Evolutionary conservation across 1,284 basidiomycete species (phyloP).

Genomic region (Calocybe gambosa): DNA sequence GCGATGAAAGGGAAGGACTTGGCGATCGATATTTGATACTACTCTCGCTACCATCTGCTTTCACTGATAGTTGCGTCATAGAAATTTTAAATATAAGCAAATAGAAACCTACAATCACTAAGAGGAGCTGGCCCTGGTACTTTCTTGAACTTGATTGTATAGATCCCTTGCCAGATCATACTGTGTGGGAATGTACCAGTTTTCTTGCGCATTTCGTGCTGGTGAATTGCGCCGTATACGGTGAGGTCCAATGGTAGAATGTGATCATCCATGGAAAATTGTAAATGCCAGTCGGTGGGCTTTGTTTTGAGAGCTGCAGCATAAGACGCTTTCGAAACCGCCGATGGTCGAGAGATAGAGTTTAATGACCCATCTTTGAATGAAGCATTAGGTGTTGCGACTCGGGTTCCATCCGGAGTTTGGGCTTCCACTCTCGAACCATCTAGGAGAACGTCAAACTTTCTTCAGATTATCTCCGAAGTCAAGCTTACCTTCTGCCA

Average conservation of each 20-base stretch:
- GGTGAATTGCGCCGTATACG: slow-evolving; percentile 93
- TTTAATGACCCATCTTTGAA: slow-evolving; percentile 31
- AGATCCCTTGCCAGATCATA: slow-evolving; percentile 84
- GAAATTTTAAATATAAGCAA: background rate
- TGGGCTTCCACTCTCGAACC: slow-evolving; percentile 90
- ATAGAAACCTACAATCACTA: slow-evolving; percentile 45
- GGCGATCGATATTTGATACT: slow-evolving; percentile 52
- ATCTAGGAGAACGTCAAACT: slow-evolving; percentile 39
- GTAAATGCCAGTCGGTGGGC: slow-evolving; percentile 93
- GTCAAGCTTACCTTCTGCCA: slow-evolving; percentile 63
- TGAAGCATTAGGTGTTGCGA: slow-evolving; percentile 76
- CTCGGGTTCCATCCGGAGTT: slow-evolving; percentile 91
- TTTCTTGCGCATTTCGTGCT: slow-evolving; percentile 75
- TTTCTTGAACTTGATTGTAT: slow-evolving; percentile 92
- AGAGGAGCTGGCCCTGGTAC: slow-evolving; percentile 74
- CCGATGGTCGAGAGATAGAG: slow-evolving; percentile 30
- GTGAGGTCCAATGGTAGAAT: slow-evolving; percentile 82
- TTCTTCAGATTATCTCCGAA: background rate
- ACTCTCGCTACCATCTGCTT: slow-evolving; percentile 34
- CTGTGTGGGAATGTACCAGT: slow-evolving; percentile 53
- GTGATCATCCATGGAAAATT: slow-evolving; percentile 90
- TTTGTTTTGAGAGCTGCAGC: slow-evolving; percentile 90
- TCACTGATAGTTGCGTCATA: slow-evolving; percentile 17
- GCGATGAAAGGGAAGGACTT: slow-evolving; percentile 61
- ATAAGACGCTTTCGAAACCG: slow-evolving; percentile 68